Evolutionary conservation across 352 stramenopile species (phyloP).

Genomic region (Phytophthora foliorum): DNA sequence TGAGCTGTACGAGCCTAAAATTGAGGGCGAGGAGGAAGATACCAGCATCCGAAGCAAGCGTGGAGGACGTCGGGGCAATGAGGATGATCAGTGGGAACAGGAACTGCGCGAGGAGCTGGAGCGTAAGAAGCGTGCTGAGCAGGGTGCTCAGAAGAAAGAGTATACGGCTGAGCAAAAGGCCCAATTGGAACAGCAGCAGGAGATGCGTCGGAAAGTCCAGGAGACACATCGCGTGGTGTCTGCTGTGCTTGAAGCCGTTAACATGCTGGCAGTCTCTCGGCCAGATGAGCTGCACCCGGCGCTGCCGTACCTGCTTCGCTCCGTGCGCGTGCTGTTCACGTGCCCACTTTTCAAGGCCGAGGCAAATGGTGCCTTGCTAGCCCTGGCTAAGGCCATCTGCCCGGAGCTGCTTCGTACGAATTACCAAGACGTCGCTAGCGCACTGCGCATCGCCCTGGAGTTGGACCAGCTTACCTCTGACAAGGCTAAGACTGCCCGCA

Average conservation of each 20-base stretch:
- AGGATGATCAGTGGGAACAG: slow-evolving; percentile 89
- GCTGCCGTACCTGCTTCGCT: slow-evolving; percentile 71
- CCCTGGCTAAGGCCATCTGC: slow-evolving; percentile 71
- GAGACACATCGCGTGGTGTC: slow-evolving; percentile 53
- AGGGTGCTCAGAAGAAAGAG: slow-evolving; percentile 52
- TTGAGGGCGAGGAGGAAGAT: slow-evolving; percentile 43
- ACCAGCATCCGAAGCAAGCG: slow-evolving; percentile 41
- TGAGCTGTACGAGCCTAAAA: slow-evolving; percentile 80
- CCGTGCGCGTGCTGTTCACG: slow-evolving; percentile 61
- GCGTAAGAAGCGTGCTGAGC: slow-evolving; percentile 64
- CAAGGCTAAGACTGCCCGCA: slow-evolving; percentile 45
- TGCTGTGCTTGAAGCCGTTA: slow-evolving; percentile 66
- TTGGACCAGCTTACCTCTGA: slow-evolving; percentile 49
- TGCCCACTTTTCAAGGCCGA: slow-evolving; percentile 65
- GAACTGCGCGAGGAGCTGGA: slow-evolving; percentile 86
- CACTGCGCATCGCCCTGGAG: slow-evolving; percentile 63
- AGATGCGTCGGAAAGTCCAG: slow-evolving; percentile 57
- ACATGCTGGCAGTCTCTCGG: slow-evolving; percentile 60
- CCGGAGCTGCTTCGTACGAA: slow-evolving; percentile 72
- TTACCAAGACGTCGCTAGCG: slow-evolving; percentile 70
- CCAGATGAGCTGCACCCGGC: slow-evolving; percentile 82
- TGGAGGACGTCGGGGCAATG: slow-evolving; percentile 64
- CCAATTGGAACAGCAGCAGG: slow-evolving; percentile 68
- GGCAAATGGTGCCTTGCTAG: slow-evolving; percentile 45
- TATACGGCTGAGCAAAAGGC: slow-evolving; percentile 69